Base-by-base conservation (phyloP, 1,284 basidiomycete genomes). In the Stygiomarasmius scandens region DNA sequence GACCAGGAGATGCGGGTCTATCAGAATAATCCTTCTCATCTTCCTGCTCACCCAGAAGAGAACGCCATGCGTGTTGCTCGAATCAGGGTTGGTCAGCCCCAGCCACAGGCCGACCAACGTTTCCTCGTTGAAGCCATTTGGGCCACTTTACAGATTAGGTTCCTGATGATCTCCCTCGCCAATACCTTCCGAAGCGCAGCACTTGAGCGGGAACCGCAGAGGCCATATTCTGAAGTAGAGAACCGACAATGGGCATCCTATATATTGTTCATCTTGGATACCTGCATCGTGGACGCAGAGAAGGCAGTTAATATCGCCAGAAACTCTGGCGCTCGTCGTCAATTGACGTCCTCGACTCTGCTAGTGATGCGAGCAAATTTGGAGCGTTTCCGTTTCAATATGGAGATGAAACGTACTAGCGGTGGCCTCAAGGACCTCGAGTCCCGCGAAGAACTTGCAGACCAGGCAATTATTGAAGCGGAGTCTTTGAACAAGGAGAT, bases 1-100 rank as follows among this genome's bases (percentile, higher is more conserved):
- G 71, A 72, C 32, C 64, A 69, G 32, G 80, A 83, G 63, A 59
- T 82, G 54, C 61, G 65, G 1, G 59, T 58, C 5, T 55, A 66
- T n/a, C 14, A 19, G 5, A 19, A n/a, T 5, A 19, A 41, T n/a
- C 16, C 6, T 41, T 41, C 38, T 12, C 38, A n/a, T n/a, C 38
- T 41, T 41, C 38, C 68, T 66, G 0, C 66, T 72, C 0, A 66
- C 12, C 78, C 77, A 0, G 69, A 76, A 49, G 67, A 71, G 22
- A 62, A 72, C 49, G 80, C 79, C 2, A 74, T 84, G 71, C 63
- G 67, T 0, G 62, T 72, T 0, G 80, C 80, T 6, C 74, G 56
- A 38, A 27, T 25, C 29, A 55, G 55, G 24, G 49, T 61, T 19
- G 60, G 60, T 24, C 60, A 58, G 29, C 56, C 60, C 23, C 60